Evolutionary conservation across 2,329 filamentous ascomycete species (phyloP).

Genomic region (Phialocephala subalpina): DNA sequence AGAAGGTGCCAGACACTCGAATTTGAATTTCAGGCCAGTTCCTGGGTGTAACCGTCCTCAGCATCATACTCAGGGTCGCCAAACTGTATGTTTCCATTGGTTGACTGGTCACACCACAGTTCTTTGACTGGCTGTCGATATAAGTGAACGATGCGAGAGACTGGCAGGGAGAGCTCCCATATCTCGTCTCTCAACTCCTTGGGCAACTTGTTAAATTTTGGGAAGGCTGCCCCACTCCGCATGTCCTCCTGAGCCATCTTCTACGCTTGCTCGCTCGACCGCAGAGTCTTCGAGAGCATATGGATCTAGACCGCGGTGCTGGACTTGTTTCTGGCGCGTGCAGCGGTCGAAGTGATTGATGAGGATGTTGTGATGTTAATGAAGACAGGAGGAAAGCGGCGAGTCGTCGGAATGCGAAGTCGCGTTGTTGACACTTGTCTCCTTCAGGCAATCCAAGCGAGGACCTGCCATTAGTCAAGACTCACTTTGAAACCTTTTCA

Average conservation of each 20-base stretch:
- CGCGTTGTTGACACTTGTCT: neutral
- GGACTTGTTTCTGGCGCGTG: neutral
- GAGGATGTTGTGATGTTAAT: neutral
- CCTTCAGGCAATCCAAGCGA: neutral
- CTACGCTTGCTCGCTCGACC: no score
- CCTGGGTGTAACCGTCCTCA: neutral
- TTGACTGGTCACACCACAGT: neutral
- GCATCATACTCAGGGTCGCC: neutral
- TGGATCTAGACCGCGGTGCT: neutral
- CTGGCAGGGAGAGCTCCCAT: neutral
- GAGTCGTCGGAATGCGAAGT: neutral
- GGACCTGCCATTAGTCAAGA: neutral
- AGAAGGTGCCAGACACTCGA: neutral
- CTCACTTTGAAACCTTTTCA: neutral
- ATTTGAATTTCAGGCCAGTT: neutral
- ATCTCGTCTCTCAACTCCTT: neutral
- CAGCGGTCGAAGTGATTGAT: neutral
- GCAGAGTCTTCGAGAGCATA: neutral
- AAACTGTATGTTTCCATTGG: neutral
- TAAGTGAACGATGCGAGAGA: neutral
- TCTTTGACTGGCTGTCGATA: neutral
- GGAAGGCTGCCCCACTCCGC: neutral
- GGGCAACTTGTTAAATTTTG: neutral
- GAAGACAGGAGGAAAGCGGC: neutral
- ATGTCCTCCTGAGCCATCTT: neutral